Conservation (phyloP, 495 filamentous ascomycete species). For the Neurospora sp. region DNA sequence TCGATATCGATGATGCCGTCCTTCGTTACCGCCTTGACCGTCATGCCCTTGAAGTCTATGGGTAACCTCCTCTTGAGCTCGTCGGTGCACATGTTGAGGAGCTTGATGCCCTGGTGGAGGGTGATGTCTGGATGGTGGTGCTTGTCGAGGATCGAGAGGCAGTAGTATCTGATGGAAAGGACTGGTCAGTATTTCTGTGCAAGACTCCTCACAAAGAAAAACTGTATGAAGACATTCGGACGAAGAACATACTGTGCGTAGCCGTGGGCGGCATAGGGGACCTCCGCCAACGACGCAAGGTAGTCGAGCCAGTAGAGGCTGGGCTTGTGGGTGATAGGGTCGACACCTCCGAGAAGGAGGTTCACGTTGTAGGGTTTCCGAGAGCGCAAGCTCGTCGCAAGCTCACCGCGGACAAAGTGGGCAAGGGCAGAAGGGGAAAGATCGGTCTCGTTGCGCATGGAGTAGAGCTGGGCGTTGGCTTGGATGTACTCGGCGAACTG, state of each 20-base stretch:
- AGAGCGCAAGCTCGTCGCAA: slow-evolving; percentile 80
- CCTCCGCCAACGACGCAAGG: slow-evolving; percentile 71
- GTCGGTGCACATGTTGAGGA: slow-evolving; percentile 87
- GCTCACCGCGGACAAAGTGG: slow-evolving; percentile 83
- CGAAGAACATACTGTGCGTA: slow-evolving; percentile 76
- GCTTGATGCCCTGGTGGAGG: slow-evolving; percentile 77
- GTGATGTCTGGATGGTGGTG: slow-evolving; percentile 91
- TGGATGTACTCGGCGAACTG: slow-evolving; percentile 99
- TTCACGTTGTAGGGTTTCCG: slow-evolving; percentile 94
- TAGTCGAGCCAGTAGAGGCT: slow-evolving; percentile 96
- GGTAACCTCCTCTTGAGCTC: slow-evolving; percentile 93
- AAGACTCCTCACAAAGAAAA: background rate
- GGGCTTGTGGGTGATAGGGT: slow-evolving; percentile 77
- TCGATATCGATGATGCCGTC: slow-evolving; percentile 76
- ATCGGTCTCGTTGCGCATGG: slow-evolving; percentile 91
- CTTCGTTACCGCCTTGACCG: slow-evolving; percentile 88
- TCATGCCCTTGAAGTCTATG: slow-evolving; percentile 93
- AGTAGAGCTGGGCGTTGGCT: slow-evolving; percentile 95
- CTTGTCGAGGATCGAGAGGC: slow-evolving; percentile 91
- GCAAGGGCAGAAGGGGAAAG: slow-evolving; percentile 80
- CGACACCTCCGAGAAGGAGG: slow-evolving; percentile 83
- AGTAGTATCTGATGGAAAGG: slow-evolving; percentile 56
- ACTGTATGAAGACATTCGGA: background rate
- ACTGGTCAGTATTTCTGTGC: slow-evolving; percentile 4
- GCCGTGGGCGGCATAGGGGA: slow-evolving; percentile 94